Percentiles rank a stretch among this genome's conserved stretches.
These are phyloP conservation scores for Aquilaria sinensis DNA, from an alignment of 345 rosid species.

Conservation along the genomic window DNA sequence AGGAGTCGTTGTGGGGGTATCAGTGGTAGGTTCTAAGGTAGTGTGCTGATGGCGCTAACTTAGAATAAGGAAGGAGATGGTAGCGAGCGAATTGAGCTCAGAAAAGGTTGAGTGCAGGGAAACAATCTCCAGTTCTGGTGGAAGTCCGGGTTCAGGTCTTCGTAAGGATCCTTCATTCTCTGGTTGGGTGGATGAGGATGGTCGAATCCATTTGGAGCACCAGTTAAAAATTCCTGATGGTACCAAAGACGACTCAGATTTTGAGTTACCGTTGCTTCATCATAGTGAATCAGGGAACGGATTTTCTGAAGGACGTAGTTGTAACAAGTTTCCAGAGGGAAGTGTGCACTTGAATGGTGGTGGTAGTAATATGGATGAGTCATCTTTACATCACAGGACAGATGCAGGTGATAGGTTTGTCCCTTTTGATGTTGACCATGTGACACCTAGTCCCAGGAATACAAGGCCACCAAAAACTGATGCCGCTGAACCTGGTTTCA, in stretches of 20 bases:
- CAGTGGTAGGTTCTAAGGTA: not conserved
- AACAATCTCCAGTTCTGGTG: conserved; percentile 15
- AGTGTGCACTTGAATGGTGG: conserved; percentile 46
- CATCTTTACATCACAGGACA: conserved; percentile 23
- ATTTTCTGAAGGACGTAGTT: conserved; percentile 17
- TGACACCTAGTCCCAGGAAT: conserved; percentile 24
- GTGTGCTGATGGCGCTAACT: conserved; percentile 12
- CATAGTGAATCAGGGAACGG: conserved; percentile 22
- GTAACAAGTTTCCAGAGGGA: conserved; percentile 27
- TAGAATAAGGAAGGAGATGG: conserved; percentile 27
- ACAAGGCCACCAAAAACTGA: conserved; percentile 22
- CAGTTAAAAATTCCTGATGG: conserved; percentile 12
- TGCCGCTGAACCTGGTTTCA: conserved; percentile 29
- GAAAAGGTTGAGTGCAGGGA: conserved; percentile 13
- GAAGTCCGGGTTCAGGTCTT: conserved; percentile 19
- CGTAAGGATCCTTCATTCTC: conserved; percentile 41
- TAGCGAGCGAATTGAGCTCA: conserved; percentile 18
- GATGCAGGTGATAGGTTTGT: conserved; percentile 33
- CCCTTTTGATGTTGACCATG: conserved; percentile 60
- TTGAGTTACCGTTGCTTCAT: conserved; percentile 28
- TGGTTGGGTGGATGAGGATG: conserved; percentile 28
- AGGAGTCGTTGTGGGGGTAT: no score
- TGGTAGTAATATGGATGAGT: conserved; percentile 19
- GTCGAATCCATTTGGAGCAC: conserved; percentile 16
- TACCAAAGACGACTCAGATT: conserved; percentile 20